Evolutionary conservation across 2,329 filamentous ascomycete species (phyloP).

Genomic region (Penicillium sp.): DNA sequence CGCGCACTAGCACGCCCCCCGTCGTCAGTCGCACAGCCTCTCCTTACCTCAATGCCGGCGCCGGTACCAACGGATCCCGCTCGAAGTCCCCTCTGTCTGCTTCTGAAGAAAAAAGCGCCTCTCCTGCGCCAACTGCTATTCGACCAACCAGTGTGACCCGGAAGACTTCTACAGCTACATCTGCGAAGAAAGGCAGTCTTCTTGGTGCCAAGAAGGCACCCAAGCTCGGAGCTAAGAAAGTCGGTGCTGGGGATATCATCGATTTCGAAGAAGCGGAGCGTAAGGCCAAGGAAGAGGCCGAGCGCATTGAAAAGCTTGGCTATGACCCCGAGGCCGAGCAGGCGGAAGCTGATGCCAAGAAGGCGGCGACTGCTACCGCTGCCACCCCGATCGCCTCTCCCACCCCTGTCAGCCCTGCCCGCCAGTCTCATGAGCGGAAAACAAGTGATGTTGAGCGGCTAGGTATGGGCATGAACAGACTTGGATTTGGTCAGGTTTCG

Average conservation of each 20-base stretch:
- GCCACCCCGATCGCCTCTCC: constrained; percentile 67
- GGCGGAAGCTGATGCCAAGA: constrained; percentile 40
- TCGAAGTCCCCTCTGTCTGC: constrained; percentile 75
- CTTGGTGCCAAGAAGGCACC: constrained; percentile 75
- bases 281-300: constrained; percentile 95
- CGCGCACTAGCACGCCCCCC: constrained; percentile 80
- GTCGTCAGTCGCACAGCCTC: constrained; percentile 76
- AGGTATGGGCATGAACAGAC: constrained; percentile 79
- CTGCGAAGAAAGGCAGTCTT: constrained; percentile 78
- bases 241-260: constrained; percentile 67
- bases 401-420: constrained; percentile 66
- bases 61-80: constrained; percentile 67
- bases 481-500: constrained; percentile 79
- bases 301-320: constrained; percentile 89
- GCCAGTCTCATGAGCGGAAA: constrained; percentile 51
- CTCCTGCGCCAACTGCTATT: constrained; percentile 60
- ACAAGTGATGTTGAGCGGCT: constrained; percentile 80
- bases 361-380: constrained; percentile 28
- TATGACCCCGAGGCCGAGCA: constrained; percentile 90
- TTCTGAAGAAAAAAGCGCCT: constrained; percentile 50
- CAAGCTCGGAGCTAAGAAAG: constrained; percentile 91
- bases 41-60: constrained; percentile 75
- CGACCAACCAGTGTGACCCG: constrained; percentile 76
- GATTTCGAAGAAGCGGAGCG: constrained; percentile 98
- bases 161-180: constrained; percentile 62